Evolutionary conservation across 1,284 basidiomycete species (phyloP).

Genomic region (Singerocomus inundabilis): DNA sequence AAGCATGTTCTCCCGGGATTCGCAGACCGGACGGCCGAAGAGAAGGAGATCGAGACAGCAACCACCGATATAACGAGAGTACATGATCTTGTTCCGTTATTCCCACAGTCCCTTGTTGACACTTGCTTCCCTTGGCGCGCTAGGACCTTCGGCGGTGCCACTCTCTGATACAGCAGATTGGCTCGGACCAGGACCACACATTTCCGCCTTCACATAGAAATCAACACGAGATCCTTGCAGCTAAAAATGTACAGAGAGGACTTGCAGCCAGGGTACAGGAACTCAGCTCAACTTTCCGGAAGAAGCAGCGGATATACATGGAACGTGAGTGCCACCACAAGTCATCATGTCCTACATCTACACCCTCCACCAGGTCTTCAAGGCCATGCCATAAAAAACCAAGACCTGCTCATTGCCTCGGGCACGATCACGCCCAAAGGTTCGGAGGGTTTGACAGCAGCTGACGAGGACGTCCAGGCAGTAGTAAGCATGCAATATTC

Average conservation of each 20-base stretch:
- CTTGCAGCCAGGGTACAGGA: constrained; percentile 95
- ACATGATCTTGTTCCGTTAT: constrained; percentile 25
- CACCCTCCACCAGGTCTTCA: constrained; percentile 65
- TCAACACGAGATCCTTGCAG: constrained; percentile 66
- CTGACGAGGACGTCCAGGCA: constrained; percentile 84
- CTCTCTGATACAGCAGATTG: constrained; percentile 73
- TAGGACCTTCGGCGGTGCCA: constrained; percentile 88
- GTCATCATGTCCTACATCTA: constrained; percentile 18
- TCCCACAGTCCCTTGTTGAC: constrained; percentile 18
- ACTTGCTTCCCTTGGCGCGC: constrained; percentile 3
- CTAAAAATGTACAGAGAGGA: constrained; percentile 95
- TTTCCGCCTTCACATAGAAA: constrained; percentile 50
- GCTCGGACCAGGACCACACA: constrained; percentile 44
- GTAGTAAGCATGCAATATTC: constrained; percentile 43
- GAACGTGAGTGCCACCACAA: constrained; percentile 85
- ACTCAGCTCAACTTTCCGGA: constrained; percentile 89
- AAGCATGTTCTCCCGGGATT: constrained; percentile 97
- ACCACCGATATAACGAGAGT: constrained; percentile 89
- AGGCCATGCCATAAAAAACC: constrained; percentile 93
- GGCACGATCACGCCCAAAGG: constrained; percentile 81
- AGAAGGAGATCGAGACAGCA: constrained; percentile 87
- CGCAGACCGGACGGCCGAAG: constrained; percentile 89
- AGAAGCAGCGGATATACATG: constrained; percentile 97
- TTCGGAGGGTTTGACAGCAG: constrained; percentile 74
- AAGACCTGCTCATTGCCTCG: constrained; percentile 84